Conservation (phyloP, 2,329 filamentous ascomycete genomes). For the Cercospora janseana region DNA sequence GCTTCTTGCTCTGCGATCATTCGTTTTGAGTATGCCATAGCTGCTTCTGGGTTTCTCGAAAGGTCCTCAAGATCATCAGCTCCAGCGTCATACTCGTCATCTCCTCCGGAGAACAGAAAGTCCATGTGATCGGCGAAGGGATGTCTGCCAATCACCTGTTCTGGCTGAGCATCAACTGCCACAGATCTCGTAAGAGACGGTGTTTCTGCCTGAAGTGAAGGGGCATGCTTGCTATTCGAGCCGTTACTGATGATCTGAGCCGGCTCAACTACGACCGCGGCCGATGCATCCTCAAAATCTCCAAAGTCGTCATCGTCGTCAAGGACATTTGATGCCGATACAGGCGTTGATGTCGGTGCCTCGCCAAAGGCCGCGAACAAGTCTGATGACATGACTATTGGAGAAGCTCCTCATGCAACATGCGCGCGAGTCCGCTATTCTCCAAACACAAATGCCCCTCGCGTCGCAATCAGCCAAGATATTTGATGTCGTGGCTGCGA, state of each 20-base stretch:
- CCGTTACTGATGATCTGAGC: not conserved
- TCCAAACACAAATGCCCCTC: too few relatives aligned
- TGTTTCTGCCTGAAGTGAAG: not conserved
- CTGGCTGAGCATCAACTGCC: slow-evolving; percentile 5
- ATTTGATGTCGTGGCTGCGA: not conserved
- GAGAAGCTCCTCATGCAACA: not conserved
- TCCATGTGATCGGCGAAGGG: slow-evolving; percentile 39
- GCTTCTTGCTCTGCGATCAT: slow-evolving; percentile 33
- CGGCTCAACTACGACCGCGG: slow-evolving; percentile 2
- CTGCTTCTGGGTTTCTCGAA: slow-evolving; percentile 37
- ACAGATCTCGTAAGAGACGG: slow-evolving; percentile 16
- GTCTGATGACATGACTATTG: slow-evolving; percentile 52
- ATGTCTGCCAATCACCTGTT: slow-evolving; percentile 28
- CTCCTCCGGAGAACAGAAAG: slow-evolving; percentile 35
- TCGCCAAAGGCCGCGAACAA: slow-evolving; percentile 53
- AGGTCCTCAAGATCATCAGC: slow-evolving; percentile 36
- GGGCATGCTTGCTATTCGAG: slow-evolving; percentile 23
- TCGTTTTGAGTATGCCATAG: slow-evolving; percentile 38
- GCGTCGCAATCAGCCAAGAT: not conserved
- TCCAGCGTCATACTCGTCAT: slow-evolving; percentile 39
- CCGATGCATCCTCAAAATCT: slow-evolving; percentile 50
- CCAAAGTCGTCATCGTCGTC: slow-evolving; percentile 53
- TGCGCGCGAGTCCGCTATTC: too few relatives aligned
- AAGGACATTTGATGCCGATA: slow-evolving; percentile 6
- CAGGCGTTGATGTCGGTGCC: slow-evolving; percentile 1